Conservation (phyloP, 2,329 filamentous ascomycete genomes). For the Neoarthrinium moseri region DNA sequence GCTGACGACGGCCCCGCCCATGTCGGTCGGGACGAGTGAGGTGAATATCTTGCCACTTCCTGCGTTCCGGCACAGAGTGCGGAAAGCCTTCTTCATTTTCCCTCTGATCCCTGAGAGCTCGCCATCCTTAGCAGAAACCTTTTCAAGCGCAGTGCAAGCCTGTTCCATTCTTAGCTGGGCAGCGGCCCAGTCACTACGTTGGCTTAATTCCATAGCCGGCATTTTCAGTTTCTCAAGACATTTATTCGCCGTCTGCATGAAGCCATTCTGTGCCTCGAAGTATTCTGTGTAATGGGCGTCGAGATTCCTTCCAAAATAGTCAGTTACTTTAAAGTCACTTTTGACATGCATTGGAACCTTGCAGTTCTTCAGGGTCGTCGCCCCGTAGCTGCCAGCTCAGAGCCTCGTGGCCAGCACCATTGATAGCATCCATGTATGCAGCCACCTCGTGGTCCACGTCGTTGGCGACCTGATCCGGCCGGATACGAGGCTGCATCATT, state of each 20-base stretch:
- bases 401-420: neutral
- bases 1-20: conserved; percentile 1
- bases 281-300: conserved; percentile 2
- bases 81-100: conserved; percentile 5
- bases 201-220: neutral
- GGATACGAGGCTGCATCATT: no score
- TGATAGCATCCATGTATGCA: neutral
- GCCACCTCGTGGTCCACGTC: neutral
- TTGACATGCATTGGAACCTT: neutral
- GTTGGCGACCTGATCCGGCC: no score
- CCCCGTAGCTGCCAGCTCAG: neutral
- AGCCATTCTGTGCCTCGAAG: conserved; percentile 1
- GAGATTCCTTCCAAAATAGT: neutral
- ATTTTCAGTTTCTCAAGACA: conserved; percentile 5
- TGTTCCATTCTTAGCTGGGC: neutral
- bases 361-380: conserved; percentile 1
- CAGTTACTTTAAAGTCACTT: neutral
- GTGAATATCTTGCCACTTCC: conserved; percentile 4
- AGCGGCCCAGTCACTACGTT: neutral
- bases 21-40: conserved; percentile 6
- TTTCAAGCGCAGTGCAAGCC: conserved; percentile 5
- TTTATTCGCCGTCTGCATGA: conserved; percentile 6
- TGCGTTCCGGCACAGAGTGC: conserved; percentile 6
- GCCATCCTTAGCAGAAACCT: conserved; percentile 1
- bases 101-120: neutral